These are phyloP conservation scores for Pachysandra terminalis DNA, from an alignment of 164 flowering plant genomes.

Conservation along the genomic window DNA sequence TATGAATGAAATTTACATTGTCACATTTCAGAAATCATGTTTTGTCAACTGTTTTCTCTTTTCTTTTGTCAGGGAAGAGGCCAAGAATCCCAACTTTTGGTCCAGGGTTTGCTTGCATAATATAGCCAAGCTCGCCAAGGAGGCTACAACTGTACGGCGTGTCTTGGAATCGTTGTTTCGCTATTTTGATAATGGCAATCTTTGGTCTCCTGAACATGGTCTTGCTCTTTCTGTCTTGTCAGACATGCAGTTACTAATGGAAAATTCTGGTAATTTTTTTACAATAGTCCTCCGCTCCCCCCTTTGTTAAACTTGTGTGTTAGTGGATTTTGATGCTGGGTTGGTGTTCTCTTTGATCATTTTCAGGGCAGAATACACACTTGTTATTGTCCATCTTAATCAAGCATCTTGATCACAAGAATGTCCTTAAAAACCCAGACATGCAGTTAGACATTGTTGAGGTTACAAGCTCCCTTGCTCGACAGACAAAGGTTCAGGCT, in stretches of 20 bases:
- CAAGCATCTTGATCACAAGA: slow-evolving; percentile 95
- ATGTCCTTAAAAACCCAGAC: slow-evolving; percentile 70
- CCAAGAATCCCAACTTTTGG: slow-evolving; percentile 75
- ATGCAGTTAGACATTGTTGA: slow-evolving; percentile 84
- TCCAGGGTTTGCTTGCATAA: slow-evolving; percentile 81
- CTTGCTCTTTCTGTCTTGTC: slow-evolving; percentile 74
- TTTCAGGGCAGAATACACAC: slow-evolving; percentile 78
- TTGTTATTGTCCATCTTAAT: slow-evolving; percentile 68
- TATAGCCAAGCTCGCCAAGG: slow-evolving; percentile 92
- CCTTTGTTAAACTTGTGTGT: too few relatives aligned
- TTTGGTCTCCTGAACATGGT: slow-evolving; percentile 71
- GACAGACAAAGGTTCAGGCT: slow-evolving; percentile 51
- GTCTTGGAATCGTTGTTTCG: slow-evolving; percentile 88
- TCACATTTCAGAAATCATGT: background rate
- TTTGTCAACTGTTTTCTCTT: slow-evolving; percentile 2
- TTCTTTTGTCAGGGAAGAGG: slow-evolving; percentile 59
- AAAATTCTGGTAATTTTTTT: slow-evolving; percentile 28
- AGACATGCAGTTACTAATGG: slow-evolving; percentile 80
- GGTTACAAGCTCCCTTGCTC: slow-evolving; percentile 65
- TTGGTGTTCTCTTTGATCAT: slow-evolving; percentile 4
- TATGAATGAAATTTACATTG: slow-evolving; percentile 2
- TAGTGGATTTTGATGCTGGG: background rate
- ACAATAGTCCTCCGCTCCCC: background rate
- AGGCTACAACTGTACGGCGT: slow-evolving; percentile 84
- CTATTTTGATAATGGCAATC: slow-evolving; percentile 66